A percentile compares a stretch with the other conserved stretches of the same genome.
Conservation (phyloP, 1,139 yeast genomes). For the Yamadazyma epiphylla region DNA sequence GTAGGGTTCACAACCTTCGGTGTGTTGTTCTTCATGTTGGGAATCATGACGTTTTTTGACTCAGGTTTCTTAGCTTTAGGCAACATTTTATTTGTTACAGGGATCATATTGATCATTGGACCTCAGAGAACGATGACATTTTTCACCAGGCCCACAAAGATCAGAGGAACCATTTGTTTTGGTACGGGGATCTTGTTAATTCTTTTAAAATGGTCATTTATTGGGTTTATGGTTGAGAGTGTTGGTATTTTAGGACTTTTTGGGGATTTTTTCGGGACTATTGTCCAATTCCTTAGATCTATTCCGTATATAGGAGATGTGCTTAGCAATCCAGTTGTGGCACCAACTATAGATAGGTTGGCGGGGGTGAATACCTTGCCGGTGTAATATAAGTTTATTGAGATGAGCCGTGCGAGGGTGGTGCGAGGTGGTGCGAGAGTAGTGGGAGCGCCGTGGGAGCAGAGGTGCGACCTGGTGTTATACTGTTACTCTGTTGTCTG, state of each 20-base stretch:
- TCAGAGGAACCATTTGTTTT: conserved; percentile 83
- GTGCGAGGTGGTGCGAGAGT: too few relatives aligned
- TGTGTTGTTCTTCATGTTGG: conserved; percentile 71
- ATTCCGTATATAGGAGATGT: conserved; percentile 87
- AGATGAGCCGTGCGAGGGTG: too few relatives aligned
- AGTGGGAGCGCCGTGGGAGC: too few relatives aligned
- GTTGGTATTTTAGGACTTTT: conserved; percentile 86
- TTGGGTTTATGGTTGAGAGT: conserved; percentile 82
- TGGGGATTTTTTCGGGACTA: conserved; percentile 89
- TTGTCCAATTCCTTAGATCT: conserved; percentile 83
- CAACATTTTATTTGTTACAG: conserved; percentile 75
- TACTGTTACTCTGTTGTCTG: too few relatives aligned
- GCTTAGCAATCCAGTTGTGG: conserved; percentile 74
- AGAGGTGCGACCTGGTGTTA: too few relatives aligned
- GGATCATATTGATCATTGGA: conserved; percentile 83
- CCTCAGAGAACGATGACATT: conserved; percentile 78
- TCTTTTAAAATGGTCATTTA: conserved; percentile 69
- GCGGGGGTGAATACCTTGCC: conserved; percentile 48
- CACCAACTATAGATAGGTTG: conserved; percentile 59
- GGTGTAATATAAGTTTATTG: too few relatives aligned
- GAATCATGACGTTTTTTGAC: conserved; percentile 84
- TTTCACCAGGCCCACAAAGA: conserved; percentile 82
- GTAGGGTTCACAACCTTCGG: conserved; percentile 93
- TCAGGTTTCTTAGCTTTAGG: conserved; percentile 88
- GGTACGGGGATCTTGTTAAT: conserved; percentile 71